Conservation (phyloP, 2,329 filamentous ascomycete genomes). For the Gliomastix tumulicola region DNA sequence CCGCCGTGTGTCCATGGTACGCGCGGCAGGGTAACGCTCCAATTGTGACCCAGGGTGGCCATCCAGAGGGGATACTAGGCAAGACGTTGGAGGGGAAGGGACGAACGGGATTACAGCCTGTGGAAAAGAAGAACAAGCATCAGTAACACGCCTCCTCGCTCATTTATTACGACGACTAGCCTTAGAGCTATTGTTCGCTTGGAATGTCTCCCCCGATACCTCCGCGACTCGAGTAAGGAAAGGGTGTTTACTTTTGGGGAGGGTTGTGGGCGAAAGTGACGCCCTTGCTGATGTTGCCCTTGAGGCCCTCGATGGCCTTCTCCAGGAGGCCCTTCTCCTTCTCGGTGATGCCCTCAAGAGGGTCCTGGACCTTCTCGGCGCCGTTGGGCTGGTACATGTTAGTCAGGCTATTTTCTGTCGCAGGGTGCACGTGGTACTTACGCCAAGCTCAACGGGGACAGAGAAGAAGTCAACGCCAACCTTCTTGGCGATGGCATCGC, state of each 20-base stretch:
- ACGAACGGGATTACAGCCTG: slow-evolving; percentile 30
- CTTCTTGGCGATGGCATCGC: slow-evolving; percentile 76
- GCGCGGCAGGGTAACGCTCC: too few relatives aligned
- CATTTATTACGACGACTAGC: slow-evolving; percentile 28
- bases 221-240: slow-evolving; percentile 14
- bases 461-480: slow-evolving; percentile 92
- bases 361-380: slow-evolving; percentile 78
- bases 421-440: too few relatives aligned
- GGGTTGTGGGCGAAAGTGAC: slow-evolving; percentile 82
- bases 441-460: slow-evolving; percentile 88
- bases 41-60: too few relatives aligned
- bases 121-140: slow-evolving; percentile 20
- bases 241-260: slow-evolving; percentile 69
- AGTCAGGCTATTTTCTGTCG: too few relatives aligned
- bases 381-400: slow-evolving; percentile 59
- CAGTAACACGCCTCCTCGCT: slow-evolving; percentile 23
- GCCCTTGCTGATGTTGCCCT: slow-evolving; percentile 93
- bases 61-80: too few relatives aligned
- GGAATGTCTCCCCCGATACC: slow-evolving; percentile 17
- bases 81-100: too few relatives aligned
- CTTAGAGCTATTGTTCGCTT: slow-evolving; percentile 20
- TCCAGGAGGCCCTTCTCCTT: slow-evolving; percentile 85
- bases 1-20: too few relatives aligned
- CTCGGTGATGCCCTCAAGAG: slow-evolving; percentile 69
- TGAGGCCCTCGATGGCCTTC: slow-evolving; percentile 68